Evolutionary conservation across 1,284 basidiomycete species (phyloP).

Genomic region (Ceratorhiza oryzae-sativae): DNA sequence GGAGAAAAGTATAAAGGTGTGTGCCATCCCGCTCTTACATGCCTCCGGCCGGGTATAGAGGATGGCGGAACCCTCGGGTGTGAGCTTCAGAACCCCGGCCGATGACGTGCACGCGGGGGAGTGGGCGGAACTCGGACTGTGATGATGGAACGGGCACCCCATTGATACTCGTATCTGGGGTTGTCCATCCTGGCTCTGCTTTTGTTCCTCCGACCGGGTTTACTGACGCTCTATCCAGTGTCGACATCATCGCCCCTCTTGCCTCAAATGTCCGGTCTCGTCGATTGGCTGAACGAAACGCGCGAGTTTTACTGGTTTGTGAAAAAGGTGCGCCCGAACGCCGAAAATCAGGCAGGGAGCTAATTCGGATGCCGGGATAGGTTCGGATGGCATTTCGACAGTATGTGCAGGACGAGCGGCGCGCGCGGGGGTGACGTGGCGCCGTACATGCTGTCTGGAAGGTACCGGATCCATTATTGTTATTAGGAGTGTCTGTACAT

Average conservation of each 20-base stretch:
- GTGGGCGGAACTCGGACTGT: background rate
- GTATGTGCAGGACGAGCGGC: conserved; percentile 42
- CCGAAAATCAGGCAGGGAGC: background rate
- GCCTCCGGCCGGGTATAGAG: background rate
- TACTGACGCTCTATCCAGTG: conserved; percentile 54
- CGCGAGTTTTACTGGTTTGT: conserved; percentile 66
- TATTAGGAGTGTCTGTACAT: background rate
- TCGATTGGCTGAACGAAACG: conserved; percentile 69
- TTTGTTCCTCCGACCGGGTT: background rate
- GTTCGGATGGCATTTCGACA: conserved; percentile 42
- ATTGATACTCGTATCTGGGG: conserved; percentile 10
- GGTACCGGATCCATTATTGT: background rate
- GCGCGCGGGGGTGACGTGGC: conserved; percentile 26
- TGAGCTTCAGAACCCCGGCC: background rate
- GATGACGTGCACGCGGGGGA: background rate
- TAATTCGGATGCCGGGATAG: conserved; percentile 1
- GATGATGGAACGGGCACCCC: conserved; percentile 9
- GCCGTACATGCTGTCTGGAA: background rate
- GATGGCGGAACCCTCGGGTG: background rate
- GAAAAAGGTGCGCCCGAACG: conserved; percentile 29
- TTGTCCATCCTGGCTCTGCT: background rate
- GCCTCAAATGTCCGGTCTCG: conserved; percentile 65
- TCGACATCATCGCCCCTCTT: conserved; percentile 71
- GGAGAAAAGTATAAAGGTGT: conserved; percentile 68
- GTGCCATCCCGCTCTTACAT: background rate